Conservation (phyloP, 768 basidiomycete genomes). For the Harrya chromipes region DNA sequence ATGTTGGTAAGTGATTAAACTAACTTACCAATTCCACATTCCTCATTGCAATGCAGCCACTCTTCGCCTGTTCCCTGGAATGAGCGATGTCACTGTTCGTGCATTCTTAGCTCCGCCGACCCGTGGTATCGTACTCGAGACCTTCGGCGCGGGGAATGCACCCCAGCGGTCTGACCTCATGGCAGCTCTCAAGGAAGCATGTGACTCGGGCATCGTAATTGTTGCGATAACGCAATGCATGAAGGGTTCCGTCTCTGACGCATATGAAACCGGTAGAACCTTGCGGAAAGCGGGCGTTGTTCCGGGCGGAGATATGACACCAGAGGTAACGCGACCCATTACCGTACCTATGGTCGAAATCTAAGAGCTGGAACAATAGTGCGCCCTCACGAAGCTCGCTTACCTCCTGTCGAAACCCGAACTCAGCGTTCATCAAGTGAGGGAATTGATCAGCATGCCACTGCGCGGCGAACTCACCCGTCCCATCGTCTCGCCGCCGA, state of each 20-base stretch:
- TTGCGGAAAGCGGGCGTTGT: slow-evolving; percentile 74
- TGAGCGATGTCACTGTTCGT: slow-evolving; percentile 67
- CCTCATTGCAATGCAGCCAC: slow-evolving; percentile 50
- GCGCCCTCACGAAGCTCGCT: slow-evolving; percentile 84
- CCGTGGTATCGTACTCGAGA: slow-evolving; percentile 83
- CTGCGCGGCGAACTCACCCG: slow-evolving; percentile 87
- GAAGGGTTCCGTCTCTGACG: slow-evolving; percentile 81
- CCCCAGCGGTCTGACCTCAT: slow-evolving; percentile 78
- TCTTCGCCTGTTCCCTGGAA: slow-evolving; percentile 85
- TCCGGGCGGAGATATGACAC: slow-evolving; percentile 90
- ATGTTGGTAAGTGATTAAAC: slow-evolving; percentile 59
- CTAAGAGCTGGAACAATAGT: slow-evolving; percentile 43
- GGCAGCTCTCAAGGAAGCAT: slow-evolving; percentile 74
- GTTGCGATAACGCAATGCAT: slow-evolving; percentile 91
- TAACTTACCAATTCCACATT: slow-evolving; percentile 2
- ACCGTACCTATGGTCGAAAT: background rate
- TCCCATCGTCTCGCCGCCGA: slow-evolving; percentile 41
- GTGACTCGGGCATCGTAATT: slow-evolving; percentile 78
- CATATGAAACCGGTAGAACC: slow-evolving; percentile 76
- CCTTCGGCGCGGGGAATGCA: slow-evolving; percentile 92
- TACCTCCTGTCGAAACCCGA: slow-evolving; percentile 89
- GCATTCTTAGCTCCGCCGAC: slow-evolving; percentile 75
- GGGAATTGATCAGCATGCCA: slow-evolving; percentile 70
- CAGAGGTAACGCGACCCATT: slow-evolving; percentile 57
- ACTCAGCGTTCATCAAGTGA: slow-evolving; percentile 62